These are phyloP conservation scores for Entonaema liquescens DNA, from an alignment of 495 filamentous ascomycete genomes.

Conservation along the genomic window DNA sequence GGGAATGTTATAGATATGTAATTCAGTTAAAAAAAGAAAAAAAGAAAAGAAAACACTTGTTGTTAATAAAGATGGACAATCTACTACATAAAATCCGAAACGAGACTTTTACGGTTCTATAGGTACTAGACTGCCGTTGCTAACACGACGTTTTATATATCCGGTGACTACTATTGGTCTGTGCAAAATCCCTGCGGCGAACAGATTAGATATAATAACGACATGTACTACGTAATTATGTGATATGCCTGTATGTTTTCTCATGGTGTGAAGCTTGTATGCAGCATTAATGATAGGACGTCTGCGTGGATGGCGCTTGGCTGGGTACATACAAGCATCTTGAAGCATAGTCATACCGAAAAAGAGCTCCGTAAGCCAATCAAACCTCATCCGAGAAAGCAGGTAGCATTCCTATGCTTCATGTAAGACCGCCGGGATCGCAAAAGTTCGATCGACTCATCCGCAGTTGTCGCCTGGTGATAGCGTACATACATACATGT, in stretches of 20 bases:
- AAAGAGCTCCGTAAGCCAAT: slow-evolving; percentile 22
- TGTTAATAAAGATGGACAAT: background rate
- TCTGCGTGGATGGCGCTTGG: slow-evolving; percentile 30
- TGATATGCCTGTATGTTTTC: slow-evolving; percentile 20
- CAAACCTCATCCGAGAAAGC: slow-evolving; percentile 5
- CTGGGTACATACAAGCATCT: slow-evolving; percentile 25
- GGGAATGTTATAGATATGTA: no score
- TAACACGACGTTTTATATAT: slow-evolving; percentile 34
- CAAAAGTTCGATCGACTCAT: slow-evolving; percentile 37
- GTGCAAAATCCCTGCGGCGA: slow-evolving; percentile 27
- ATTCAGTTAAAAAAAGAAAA: no score
- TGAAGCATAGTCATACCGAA: slow-evolving; percentile 13
- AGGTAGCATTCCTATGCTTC: slow-evolving; percentile 21
- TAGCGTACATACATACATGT: slow-evolving; percentile 18
- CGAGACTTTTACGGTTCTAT: slow-evolving; percentile 3
- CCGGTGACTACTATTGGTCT: slow-evolving; percentile 29
- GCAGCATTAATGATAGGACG: slow-evolving; percentile 22
- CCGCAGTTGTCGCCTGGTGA: slow-evolving; percentile 28
- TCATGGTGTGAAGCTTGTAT: slow-evolving; percentile 30
- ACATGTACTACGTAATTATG: slow-evolving; percentile 37
- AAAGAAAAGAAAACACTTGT: no score
- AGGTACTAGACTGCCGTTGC: slow-evolving; percentile 27
- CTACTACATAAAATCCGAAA: background rate
- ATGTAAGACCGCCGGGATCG: slow-evolving; percentile 35
- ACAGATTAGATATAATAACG: slow-evolving; percentile 21